Base-by-base conservation (phyloP, 2,329 filamentous ascomycete genomes). In the Cercospora citrullina region DNA sequence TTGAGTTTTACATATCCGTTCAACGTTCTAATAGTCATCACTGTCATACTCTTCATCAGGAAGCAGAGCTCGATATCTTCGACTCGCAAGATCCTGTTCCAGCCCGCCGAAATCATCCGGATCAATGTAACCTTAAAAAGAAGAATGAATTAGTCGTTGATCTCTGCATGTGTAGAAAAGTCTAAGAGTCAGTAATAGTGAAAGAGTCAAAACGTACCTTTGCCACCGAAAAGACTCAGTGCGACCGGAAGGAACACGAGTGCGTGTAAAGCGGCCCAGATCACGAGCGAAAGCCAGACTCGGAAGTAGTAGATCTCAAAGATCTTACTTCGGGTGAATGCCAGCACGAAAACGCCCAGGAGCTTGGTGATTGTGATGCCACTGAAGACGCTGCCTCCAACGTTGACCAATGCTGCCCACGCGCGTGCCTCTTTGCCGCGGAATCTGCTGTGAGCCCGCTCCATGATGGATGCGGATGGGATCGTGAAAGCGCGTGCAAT, bases 301-400 rank as follows among this genome's bases (percentile, higher is more conserved):
- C 95, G 87, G 85, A 99, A 99, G 81, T 99, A 99, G 82, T 99
- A 99, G 67, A 99, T 93, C 83, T 99, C 96, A 75, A 99, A 99
- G 77, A 99, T 99, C 87, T 98, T 99, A 79, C 92, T 96, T 62
- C 92, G 85, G 7, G 95, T 99, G 76, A 97, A 99, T 0, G 95
- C 95, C 21, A 99, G 84, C 39, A 99, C 95, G 57, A 87, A 90
- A 0, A 99, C 94, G 3, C 95, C 95, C 1, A 99, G 84, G 1
- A 99, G 86, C 81, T 99, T 99, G 2, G 95, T 99, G 63, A 99
- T 85, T 0, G 94, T 98, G 78, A 99, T 99, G 2, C 95, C 95
- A 33, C 91, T 96, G 76, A 99, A 96, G 12, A 99, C 96, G 57
- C 91, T 95, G 5, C 91, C 92, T 2, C 95, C 95, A 0, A 99